Evolutionary conservation across 1,284 basidiomycete genomes (phyloP).

Genomic region (Ustilago hordei): DNA sequence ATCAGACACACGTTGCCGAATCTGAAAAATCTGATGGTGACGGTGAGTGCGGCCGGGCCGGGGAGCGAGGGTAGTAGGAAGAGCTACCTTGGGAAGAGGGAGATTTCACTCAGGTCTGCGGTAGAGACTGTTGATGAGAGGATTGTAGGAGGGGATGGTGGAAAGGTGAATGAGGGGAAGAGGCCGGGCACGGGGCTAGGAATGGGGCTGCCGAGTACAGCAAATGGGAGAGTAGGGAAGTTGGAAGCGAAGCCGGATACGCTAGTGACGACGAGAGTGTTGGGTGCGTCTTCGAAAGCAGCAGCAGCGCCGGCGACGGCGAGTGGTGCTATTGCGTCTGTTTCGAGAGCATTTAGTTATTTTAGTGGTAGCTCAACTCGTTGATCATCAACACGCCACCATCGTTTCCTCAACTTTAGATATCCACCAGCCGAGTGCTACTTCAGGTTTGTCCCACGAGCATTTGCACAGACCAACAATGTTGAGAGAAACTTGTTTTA

Average conservation of each 20-base stretch:
- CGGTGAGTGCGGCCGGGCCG: conserved; percentile 72
- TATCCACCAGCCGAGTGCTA: not conserved
- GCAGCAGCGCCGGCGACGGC: conserved; percentile 23
- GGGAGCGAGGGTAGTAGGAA: conserved; percentile 38
- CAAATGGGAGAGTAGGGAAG: conserved; percentile 5
- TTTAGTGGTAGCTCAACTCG: conserved; percentile 27
- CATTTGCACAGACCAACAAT: not conserved
- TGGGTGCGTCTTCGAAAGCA: conserved; percentile 27
- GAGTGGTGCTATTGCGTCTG: conserved; percentile 36
- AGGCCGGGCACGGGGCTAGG: conserved; percentile 29
- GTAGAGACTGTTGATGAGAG: not conserved
- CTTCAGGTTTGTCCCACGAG: no score
- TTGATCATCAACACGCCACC: not conserved
- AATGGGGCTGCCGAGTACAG: conserved; percentile 20
- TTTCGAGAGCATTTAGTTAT: conserved; percentile 44
- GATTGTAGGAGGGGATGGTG: not conserved
- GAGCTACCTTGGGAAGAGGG: conserved; percentile 48
- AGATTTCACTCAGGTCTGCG: conserved; percentile 43
- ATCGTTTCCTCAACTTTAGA: not conserved
- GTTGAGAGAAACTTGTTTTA: not conserved
- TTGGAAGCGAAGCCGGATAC: conserved; percentile 17
- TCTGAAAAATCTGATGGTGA: conserved; percentile 90
- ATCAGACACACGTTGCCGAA: conserved; percentile 96
- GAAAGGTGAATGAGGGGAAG: not conserved
- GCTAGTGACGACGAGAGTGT: conserved; percentile 39